Evolutionary conservation across 2,329 filamentous ascomycete species (phyloP), one percentile per base, ranked within the genome.

Genomic region (Cylindrodendrum hubeiense): DNA sequence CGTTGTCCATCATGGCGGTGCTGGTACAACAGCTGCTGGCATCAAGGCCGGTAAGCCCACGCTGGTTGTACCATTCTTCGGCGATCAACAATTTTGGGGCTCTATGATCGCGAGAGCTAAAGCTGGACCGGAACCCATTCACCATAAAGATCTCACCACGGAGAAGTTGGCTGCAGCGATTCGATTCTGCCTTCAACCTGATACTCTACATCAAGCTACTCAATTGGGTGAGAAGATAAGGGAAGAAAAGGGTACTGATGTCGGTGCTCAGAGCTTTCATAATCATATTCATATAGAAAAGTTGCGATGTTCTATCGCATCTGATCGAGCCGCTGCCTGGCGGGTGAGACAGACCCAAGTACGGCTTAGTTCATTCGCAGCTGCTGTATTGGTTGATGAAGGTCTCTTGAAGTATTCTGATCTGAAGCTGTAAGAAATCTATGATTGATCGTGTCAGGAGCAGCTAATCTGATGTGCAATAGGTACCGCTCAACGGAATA

Each of bases 11-110:
- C 94, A 97, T 68, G 94, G 94, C 22, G 94, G 94, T 62, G 94
- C 94, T 8, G 94, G 94, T n/a, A 97, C 94, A 3, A 97, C 93
- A 2, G 93, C 94, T 1, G 93, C 93, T 1, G 94, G 94, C n/a
- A 93, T 97, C 66, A 88, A 91, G 19, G 88, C 90, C 1, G 94
- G 93, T 24, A 90, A 90, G 58, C 94, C 94, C 2, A 97, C 94
- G 0, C 87, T 96, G 2, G 86, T 97, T 3, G 90, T 97, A 0
- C 94, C 94, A 0, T 97, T 97, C 81, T 97, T 95, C 74, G 93
- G 93, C 2, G 93, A 95, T 71, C 93, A 95, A 77, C 91, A 91
- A 0, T 95, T 95, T 74, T 95, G 93, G 93, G 93, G 93, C 8
- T 85, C 89, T 10, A 94, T 95, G 86, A 88, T 94, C 43, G 86